Evolutionary conservation across 306 rosid species (phyloP).

Genomic region (Gastrolobium bilobum): DNA sequence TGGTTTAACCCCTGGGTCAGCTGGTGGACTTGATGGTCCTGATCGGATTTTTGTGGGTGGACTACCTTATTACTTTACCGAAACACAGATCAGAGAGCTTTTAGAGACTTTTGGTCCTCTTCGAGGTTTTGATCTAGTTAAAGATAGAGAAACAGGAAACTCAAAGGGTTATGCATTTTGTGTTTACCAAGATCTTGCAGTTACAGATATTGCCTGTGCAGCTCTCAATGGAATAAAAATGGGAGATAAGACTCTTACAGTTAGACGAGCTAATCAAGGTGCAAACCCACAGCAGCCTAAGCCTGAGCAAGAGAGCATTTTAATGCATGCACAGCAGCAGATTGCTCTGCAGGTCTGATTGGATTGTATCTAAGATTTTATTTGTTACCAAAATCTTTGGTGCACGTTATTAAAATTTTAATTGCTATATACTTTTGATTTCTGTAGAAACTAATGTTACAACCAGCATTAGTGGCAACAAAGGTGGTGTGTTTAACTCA

Average conservation of each 20-base stretch:
- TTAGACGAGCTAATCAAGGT: conserved; percentile 98
- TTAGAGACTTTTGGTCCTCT: conserved; percentile 97
- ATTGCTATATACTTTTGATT: conserved; percentile 10
- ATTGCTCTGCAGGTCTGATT: conserved; percentile 89
- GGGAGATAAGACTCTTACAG: conserved; percentile 99
- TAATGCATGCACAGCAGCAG: conserved; percentile 98
- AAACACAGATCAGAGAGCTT: conserved; percentile 93
- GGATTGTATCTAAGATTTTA: not conserved
- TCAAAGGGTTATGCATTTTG: conserved; percentile 99
- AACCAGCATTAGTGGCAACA: conserved; percentile 77
- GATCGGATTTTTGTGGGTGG: conserved; percentile 99
- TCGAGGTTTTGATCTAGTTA: conserved; percentile 96
- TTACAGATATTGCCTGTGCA: conserved; percentile 98
- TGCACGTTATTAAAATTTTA: not conserved
- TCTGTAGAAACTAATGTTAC: conserved; percentile 88
- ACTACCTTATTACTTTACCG: conserved; percentile 95
- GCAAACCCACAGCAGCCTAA: conserved; percentile 82
- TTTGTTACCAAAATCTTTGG: not conserved
- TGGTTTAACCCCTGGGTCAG: conserved; percentile 98
- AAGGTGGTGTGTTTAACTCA: conserved; percentile 91
- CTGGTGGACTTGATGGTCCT: conserved; percentile 99
- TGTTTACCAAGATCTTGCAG: conserved; percentile 99
- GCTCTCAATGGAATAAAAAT: conserved; percentile 98
- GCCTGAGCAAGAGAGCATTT: conserved; percentile 93
- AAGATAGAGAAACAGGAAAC: conserved; percentile 98